These are phyloP conservation scores for Schwanniomyces occidentalis DNA, from an alignment of 805 yeast genomes.

Conservation along the genomic window DNA sequence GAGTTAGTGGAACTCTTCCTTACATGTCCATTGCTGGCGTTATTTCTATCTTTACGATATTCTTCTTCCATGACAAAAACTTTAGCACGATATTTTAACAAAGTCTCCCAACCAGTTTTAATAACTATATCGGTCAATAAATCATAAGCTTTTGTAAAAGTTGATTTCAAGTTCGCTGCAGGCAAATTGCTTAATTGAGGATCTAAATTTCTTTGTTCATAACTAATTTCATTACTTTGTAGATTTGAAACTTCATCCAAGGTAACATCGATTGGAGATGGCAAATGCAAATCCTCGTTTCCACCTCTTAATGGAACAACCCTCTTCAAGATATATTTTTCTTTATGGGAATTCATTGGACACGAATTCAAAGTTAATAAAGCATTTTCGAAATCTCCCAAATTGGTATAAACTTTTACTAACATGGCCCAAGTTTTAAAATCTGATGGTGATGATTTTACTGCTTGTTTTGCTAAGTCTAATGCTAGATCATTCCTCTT, in stretches of 20 bases:
- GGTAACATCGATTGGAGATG: slow-evolving; percentile 73
- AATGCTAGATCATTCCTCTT: slow-evolving; percentile 56
- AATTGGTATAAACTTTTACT: slow-evolving; percentile 60
- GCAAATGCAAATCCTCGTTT: slow-evolving; percentile 63
- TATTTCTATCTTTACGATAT: slow-evolving; percentile 39
- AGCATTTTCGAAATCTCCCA: slow-evolving; percentile 70
- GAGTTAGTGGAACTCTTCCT: slow-evolving; percentile 15
- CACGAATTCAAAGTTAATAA: slow-evolving; percentile 73
- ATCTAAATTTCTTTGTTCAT: slow-evolving; percentile 66
- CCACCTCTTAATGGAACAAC: slow-evolving; percentile 51
- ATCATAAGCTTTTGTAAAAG: slow-evolving; percentile 47
- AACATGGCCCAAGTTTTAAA: slow-evolving; percentile 73
- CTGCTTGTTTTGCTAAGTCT: slow-evolving; percentile 61
- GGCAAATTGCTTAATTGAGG: slow-evolving; percentile 63
- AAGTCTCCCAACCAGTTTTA: slow-evolving; percentile 47
- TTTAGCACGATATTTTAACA: slow-evolving; percentile 45
- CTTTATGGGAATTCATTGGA: slow-evolving; percentile 78
- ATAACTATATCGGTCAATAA: slow-evolving; percentile 45
- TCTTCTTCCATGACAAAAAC: slow-evolving; percentile 52
- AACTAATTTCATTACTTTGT: slow-evolving; percentile 62
- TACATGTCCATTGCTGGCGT: slow-evolving; percentile 13
- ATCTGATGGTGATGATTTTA: slow-evolving; percentile 71
- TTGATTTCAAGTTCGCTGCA: slow-evolving; percentile 62
- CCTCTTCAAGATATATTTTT: slow-evolving; percentile 61
- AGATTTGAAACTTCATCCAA: slow-evolving; percentile 67